These are phyloP conservation scores for Chlamydomonas sphaeroides DNA, from an alignment of 139 green algal species.

Conservation along the genomic window DNA sequence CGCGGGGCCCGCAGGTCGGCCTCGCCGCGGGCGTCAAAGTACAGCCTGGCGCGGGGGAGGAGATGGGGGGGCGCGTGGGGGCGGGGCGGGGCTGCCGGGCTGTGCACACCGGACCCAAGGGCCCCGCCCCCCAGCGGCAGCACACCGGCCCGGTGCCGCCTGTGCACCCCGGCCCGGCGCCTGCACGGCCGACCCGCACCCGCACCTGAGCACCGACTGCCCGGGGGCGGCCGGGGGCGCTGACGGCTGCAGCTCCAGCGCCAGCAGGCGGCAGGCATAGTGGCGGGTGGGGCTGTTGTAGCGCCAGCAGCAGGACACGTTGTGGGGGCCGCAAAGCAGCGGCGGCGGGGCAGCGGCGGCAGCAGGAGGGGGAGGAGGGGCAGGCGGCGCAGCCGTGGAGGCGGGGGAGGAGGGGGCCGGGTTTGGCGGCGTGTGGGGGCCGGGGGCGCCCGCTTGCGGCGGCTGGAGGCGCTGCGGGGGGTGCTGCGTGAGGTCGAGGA, in stretches of 20 bases:
- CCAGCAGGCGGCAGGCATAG: neutral
- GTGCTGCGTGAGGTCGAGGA: neutral
- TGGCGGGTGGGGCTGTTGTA: neutral
- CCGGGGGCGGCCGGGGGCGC: neutral
- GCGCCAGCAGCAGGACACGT: neutral
- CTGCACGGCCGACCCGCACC: neutral
- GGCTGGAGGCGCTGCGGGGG: too few species aligned
- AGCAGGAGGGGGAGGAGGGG: too few species aligned
- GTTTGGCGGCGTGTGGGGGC: too few species aligned
- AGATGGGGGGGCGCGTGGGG: neutral
- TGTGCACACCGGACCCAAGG: neutral
- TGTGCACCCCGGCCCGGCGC: neutral
- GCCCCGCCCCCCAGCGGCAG: neutral
- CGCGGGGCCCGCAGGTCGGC: neutral
- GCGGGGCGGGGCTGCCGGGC: too few species aligned
- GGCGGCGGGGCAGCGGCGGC: too few species aligned
- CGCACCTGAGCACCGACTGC: slow-evolving; percentile 3
- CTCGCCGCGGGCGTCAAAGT: slow-evolving; percentile 12
- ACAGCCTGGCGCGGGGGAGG: neutral
- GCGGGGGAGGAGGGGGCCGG: too few species aligned
- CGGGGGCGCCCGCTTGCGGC: too few species aligned
- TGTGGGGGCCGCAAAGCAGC: neutral
- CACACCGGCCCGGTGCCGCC: neutral
- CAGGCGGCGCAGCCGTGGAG: too few species aligned
- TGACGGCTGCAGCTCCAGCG: neutral